A percentile compares a stretch with the other conserved stretches of the same genome.
These are phyloP conservation scores for Sutorius australiensis DNA, from an alignment of 768 basidiomycete species.

Conservation along the genomic window DNA sequence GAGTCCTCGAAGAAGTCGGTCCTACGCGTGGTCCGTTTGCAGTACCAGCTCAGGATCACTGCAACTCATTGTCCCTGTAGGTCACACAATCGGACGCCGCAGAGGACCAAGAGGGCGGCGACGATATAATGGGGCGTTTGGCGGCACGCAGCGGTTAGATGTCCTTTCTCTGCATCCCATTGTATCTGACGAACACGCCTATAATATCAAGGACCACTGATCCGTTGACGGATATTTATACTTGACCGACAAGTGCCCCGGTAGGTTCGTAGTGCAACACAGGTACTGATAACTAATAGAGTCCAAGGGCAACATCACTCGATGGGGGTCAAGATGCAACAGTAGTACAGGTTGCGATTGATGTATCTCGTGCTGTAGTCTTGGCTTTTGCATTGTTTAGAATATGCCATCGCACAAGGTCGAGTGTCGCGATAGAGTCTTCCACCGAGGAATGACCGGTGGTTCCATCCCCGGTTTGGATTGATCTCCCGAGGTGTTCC, in stretches of 20 bases:
- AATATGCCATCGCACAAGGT: constrained; percentile 82
- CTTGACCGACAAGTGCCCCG: neutral
- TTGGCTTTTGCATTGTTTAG: constrained; percentile 49
- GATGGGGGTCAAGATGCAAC: neutral
- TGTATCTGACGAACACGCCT: constrained; percentile 11
- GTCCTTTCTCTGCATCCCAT: neutral
- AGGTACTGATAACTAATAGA: neutral
- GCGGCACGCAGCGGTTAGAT: constrained; percentile 69
- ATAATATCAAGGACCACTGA: constrained; percentile 29
- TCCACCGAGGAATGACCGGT: constrained; percentile 88
- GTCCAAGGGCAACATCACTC: neutral
- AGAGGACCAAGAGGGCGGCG: constrained; percentile 82
- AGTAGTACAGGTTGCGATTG: neutral
- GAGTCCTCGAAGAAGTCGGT: constrained; percentile 82
- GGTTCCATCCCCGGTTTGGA: constrained; percentile 74
- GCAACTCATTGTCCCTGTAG: constrained; percentile 34
- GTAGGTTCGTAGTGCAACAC: neutral
- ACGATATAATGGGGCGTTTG: constrained; percentile 75
- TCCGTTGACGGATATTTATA: constrained; percentile 21
- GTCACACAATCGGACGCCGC: constrained; percentile 82
- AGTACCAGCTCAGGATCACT: constrained; percentile 7
- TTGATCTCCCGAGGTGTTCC: constrained; percentile 74
- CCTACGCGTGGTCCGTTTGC: constrained; percentile 48
- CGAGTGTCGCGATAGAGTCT: constrained; percentile 84
- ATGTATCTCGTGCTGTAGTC: constrained; percentile 11